Percentiles rank a stretch among this genome's conserved stretches.
These are phyloP conservation scores for Solanum lycopersicoides DNA, from an alignment of 257 asterid genomes.

Conservation along the genomic window DNA sequence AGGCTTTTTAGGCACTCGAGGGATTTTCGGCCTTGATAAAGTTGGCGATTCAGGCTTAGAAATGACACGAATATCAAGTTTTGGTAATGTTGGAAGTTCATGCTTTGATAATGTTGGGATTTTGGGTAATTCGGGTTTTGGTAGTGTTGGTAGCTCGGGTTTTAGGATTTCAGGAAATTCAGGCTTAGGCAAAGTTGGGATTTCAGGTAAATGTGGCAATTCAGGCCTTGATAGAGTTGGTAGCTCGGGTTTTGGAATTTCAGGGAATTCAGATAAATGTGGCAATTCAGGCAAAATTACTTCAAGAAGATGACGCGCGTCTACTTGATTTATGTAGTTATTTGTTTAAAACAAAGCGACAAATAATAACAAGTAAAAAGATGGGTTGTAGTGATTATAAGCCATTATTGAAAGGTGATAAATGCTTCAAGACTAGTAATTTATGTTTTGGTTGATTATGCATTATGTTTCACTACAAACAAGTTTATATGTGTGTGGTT, in stretches of 20 bases:
- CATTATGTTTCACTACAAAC: background rate
- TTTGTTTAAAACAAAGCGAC: background rate
- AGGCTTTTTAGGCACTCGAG: background rate
- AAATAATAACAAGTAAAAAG: background rate
- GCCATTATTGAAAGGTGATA: background rate
- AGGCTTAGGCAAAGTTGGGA: slow-evolving; percentile 4
- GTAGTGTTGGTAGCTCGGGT: slow-evolving; percentile 11
- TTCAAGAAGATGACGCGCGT: background rate
- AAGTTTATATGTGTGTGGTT: background rate
- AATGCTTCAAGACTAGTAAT: background rate
- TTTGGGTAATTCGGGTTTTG: slow-evolving; percentile 13
- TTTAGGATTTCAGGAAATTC: slow-evolving; percentile 4
- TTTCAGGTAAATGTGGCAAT: background rate
- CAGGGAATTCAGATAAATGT: background rate
- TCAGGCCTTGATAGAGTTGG: slow-evolving; percentile 17
- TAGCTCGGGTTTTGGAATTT: slow-evolving; percentile 1
- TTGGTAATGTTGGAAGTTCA: background rate
- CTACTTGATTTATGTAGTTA: background rate
- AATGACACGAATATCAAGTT: background rate
- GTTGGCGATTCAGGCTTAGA: background rate
- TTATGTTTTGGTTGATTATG: background rate
- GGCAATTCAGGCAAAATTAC: background rate
- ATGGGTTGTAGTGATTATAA: background rate
- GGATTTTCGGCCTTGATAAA: background rate
- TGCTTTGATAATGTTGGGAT: slow-evolving; percentile 5